A percentile compares a stretch with the other conserved stretches of the same genome.
These are phyloP conservation scores for Ophidiomyces ophidiicola DNA, from an alignment of 2,329 filamentous ascomycete species.

Conservation along the genomic window DNA sequence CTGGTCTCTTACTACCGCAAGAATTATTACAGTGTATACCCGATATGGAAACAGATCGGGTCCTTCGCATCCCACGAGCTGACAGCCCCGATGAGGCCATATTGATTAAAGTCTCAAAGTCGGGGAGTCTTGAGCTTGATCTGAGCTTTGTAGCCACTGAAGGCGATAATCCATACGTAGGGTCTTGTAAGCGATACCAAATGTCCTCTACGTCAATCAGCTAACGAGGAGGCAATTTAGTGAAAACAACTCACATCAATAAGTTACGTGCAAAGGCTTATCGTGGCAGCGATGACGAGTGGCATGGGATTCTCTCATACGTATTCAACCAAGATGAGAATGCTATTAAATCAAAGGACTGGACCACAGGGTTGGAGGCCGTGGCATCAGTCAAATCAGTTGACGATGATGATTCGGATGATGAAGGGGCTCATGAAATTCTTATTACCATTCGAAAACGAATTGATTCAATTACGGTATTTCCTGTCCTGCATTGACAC, in stretches of 20 bases:
- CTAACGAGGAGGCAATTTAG: slow-evolving; percentile 23
- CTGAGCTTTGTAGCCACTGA: slow-evolving; percentile 47
- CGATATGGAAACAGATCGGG: slow-evolving; percentile 20
- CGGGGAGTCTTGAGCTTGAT: slow-evolving; percentile 35
- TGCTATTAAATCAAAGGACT: slow-evolving; percentile 14
- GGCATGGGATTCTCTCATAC: slow-evolving; percentile 27
- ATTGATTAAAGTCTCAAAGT: slow-evolving; percentile 38
- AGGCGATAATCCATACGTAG: slow-evolving; percentile 42
- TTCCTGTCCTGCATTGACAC: slow-evolving; percentile 11
- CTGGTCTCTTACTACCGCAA: background rate
- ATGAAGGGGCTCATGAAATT: slow-evolving; percentile 25
- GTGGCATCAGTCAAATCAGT: slow-evolving; percentile 19
- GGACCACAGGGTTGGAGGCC: slow-evolving; percentile 23
- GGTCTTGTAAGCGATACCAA: slow-evolving; percentile 28
- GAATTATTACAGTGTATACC: background rate
- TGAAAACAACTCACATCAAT: slow-evolving; percentile 27
- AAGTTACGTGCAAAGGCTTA: slow-evolving; percentile 33
- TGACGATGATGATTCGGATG: slow-evolving; percentile 13
- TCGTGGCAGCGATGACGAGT: slow-evolving; percentile 34
- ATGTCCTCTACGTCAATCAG: slow-evolving; percentile 6
- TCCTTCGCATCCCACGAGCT: slow-evolving; percentile 41
- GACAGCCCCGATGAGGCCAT: slow-evolving; percentile 32
- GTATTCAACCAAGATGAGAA: slow-evolving; percentile 24
- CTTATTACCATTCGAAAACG: slow-evolving; percentile 33
- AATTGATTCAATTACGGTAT: slow-evolving; percentile 39